A percentile compares a stretch with the other conserved stretches of the same genome.
phyloP scores from a whole-genome alignment of 2,329 filamentous ascomycete genomes.

The Ophiostoma australiae region DNA sequence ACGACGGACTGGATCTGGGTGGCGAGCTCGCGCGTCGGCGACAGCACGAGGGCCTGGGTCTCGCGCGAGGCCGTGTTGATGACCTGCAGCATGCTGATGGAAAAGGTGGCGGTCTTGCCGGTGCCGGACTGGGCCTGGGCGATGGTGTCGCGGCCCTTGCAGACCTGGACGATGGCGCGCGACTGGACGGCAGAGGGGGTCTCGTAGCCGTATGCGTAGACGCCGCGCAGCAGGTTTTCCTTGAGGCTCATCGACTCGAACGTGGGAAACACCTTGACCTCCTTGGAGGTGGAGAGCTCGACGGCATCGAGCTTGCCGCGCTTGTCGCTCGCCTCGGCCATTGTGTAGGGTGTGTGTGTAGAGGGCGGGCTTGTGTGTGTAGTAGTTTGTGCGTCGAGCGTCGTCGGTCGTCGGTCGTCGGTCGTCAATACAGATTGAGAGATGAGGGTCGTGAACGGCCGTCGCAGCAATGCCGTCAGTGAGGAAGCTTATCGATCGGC shows the following conservation, averaged over 20 bases:
- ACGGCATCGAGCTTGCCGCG: slow-evolving; percentile 84
- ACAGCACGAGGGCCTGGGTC: slow-evolving; percentile 90
- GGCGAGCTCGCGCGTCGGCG: slow-evolving; percentile 91
- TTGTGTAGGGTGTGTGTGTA: slow-evolving; percentile 41
- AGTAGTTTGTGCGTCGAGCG: background rate
- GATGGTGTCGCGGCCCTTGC: slow-evolving; percentile 98
- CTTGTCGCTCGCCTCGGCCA: slow-evolving; percentile 83
- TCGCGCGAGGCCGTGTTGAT: slow-evolving; percentile 91
- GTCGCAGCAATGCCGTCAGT: slow-evolving; percentile 11
- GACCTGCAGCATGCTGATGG: slow-evolving; percentile 91
- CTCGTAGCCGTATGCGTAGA: slow-evolving; percentile 98
- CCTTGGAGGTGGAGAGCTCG: slow-evolving; percentile 97
- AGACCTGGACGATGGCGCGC: slow-evolving; percentile 96
- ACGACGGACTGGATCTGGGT: slow-evolving; percentile 98
- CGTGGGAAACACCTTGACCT: slow-evolving; percentile 90
- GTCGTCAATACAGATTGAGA: background rate
- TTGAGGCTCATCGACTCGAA: slow-evolving; percentile 97
- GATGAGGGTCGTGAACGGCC: background rate
- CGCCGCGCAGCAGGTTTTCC: slow-evolving; percentile 91
- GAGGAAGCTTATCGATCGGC: slow-evolving; percentile 6
- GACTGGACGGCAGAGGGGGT: slow-evolving; percentile 97
- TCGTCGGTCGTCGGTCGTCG: background rate
- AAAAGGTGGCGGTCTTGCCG: slow-evolving; percentile 94
- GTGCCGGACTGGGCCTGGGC: slow-evolving; percentile 96
- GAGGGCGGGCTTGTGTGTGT: too few relatives aligned